Evolutionary conservation across 2,329 filamentous ascomycete genomes (phyloP).

Genomic region (Sporothrix sp.): DNA sequence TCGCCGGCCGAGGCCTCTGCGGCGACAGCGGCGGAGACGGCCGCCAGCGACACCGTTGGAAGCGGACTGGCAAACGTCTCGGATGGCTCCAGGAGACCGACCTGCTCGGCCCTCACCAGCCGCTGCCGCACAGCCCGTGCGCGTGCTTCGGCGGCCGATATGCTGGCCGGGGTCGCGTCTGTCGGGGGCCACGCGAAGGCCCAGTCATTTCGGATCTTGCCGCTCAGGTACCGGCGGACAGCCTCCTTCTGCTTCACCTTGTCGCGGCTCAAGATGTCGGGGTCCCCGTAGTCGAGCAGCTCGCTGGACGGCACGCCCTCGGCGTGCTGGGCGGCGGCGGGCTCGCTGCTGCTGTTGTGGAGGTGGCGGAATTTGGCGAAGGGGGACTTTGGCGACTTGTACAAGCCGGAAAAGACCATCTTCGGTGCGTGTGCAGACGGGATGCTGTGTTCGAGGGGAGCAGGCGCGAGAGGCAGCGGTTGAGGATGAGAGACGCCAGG

Average conservation of each 20-base stretch:
- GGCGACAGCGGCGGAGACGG: slow-evolving; percentile 10
- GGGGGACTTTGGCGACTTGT: slow-evolving; percentile 45
- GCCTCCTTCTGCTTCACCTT: slow-evolving; percentile 55
- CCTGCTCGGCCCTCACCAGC: slow-evolving; percentile 6
- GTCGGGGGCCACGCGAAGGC: slow-evolving; percentile 45
- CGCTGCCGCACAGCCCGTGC: not conserved
- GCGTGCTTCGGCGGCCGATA: not conserved
- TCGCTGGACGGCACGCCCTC: not conserved
- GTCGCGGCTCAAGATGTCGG: slow-evolving; percentile 52
- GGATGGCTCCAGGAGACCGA: slow-evolving; percentile 7
- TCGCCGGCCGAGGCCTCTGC: not conserved
- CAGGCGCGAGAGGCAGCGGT: not conserved
- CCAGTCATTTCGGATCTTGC: slow-evolving; percentile 51
- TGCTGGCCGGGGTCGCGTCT: not conserved
- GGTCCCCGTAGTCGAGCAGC: slow-evolving; percentile 38
- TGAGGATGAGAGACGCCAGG: not conserved
- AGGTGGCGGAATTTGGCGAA: slow-evolving; percentile 42
- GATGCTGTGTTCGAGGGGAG: not conserved
- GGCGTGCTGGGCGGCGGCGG: slow-evolving; percentile 17
- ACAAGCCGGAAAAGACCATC: slow-evolving; percentile 52
- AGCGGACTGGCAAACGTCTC: slow-evolving; percentile 12
- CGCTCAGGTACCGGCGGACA: slow-evolving; percentile 44
- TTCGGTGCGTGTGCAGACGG: slow-evolving; percentile 20
- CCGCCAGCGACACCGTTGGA: not conserved
- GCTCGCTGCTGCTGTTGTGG: slow-evolving; percentile 20